Base-by-base conservation (phyloP, 2,329 filamentous ascomycete species). In the Xylariaceae sp. region DNA sequence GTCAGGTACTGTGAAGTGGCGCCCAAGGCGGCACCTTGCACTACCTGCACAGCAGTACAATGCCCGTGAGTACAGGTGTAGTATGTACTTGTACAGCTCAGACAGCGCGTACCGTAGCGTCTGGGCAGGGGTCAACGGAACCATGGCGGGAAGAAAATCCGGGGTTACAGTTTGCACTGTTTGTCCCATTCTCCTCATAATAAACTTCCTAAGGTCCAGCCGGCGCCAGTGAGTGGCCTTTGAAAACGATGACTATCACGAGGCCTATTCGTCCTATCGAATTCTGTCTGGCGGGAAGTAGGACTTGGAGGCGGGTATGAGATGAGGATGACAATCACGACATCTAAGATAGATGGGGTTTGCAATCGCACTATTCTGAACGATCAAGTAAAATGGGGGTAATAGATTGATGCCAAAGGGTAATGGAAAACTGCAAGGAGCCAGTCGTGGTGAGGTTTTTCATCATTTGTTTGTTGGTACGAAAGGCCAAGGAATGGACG, bases 331-430 rank as follows among this genome's bases (percentile, higher is more conserved):
- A 52, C 43, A 40, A 51, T 42, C 50, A 44, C n/a, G n/a, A n/a
- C n/a, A n/a, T n/a, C n/a, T n/a, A n/a, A n/a, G n/a, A n/a, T n/a
- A n/a, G n/a, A n/a, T n/a, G n/a, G n/a, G n/a, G n/a, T n/a, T n/a
- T n/a, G n/a, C n/a, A n/a, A n/a, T n/a, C n/a, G n/a, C n/a, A n/a
- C n/a, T n/a, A n/a, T n/a, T n/a, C n/a, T n/a, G n/a, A n/a, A 41
- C 44, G 46, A 59, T 59, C 55, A 59, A 54, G 57, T 59, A 59
- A 59, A 58, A 54, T 54, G 54, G 54, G 55, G 57, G 57, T 56
- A 56, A 56, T 54, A 48, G 48, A 54, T 42, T 41, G 38, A 15
- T 32, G 27, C 13, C 11, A 33, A 34, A 24, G 21, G 34, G 34
- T 49, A 49, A 47, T 49, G 13, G 38, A 44, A 41, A 52, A 40